Conservation (phyloP, 192 early-diverging fungal species). For the Umbelopsis isabellina region DNA sequence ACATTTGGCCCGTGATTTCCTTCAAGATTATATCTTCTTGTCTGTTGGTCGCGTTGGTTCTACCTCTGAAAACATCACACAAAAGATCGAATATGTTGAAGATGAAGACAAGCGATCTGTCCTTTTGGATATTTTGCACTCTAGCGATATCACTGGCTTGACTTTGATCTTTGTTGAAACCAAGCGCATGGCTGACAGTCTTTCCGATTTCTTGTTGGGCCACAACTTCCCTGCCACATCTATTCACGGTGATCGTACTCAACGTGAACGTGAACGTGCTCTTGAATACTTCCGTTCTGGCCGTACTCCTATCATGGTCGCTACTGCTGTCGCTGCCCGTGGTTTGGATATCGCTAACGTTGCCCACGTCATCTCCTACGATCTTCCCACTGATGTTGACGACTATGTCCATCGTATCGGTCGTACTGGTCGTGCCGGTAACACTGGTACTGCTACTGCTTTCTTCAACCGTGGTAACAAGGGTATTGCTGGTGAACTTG, state of each 20-base stretch:
- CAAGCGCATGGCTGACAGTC: constrained; percentile 92
- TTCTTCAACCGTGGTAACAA: constrained; percentile 94
- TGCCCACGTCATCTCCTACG: constrained; percentile 87
- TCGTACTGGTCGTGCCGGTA: constrained; percentile 94
- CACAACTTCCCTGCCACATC: constrained; percentile 78
- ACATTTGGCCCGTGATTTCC: constrained; percentile 83
- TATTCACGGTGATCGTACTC: constrained; percentile 74
- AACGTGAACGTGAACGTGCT: constrained; percentile 69
- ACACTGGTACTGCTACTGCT: constrained; percentile 90
- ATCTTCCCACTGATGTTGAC: constrained; percentile 80
- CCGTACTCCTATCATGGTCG: constrained; percentile 72
- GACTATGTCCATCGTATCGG: constrained; percentile 90
- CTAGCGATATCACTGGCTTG: constrained; percentile 62
- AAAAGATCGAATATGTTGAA: constrained; percentile 92
- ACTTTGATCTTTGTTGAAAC: constrained; percentile 98
- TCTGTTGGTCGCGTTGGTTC: constrained; percentile 95
- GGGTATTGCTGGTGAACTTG: constrained; percentile 80
- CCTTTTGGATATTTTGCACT: constrained; percentile 82
- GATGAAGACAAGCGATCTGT: constrained; percentile 93
- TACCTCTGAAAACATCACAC: constrained; percentile 97
- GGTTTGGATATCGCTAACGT: constrained; percentile 92
- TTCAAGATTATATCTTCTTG: constrained; percentile 84
- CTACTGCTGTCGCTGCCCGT: constrained; percentile 88
- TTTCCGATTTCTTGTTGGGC: constrained; percentile 81
- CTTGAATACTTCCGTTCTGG: constrained; percentile 66